Evolutionary conservation across 768 basidiomycete species (phyloP), one percentile per base, ranked within the genome.

Genomic region (Tylopilus cervinicoccineus): DNA sequence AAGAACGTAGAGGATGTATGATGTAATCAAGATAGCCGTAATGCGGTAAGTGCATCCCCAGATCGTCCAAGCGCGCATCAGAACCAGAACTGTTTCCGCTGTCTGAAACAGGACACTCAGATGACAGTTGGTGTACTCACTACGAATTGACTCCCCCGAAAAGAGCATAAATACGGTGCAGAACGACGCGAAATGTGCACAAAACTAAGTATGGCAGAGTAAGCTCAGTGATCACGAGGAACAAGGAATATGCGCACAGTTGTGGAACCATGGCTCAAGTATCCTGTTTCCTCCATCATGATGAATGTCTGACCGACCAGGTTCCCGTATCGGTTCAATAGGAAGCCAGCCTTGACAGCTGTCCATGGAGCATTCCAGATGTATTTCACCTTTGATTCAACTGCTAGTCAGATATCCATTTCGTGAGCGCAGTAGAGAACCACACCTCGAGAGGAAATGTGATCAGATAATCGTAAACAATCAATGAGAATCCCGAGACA

Each of bases 1-100:
- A 2, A 50, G 1, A 5, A 44, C 11, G 14, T 51, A 64, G 8
- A 52, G 2, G 9, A 41, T 1, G 17, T 65, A 64, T 2, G 49
- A 10, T 0, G 16, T 17, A 20, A 45, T 48, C 11, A 34, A 24
- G 4, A 34, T 12, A 0, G 32, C 6, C 4, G 43, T 34, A 6
- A 54, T 2, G 29, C 38, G 52, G 7, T 14, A 38, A 34, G 34
- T 36, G 34, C 51, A 57, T 11, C 55, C 43, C 48, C 56, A 42
- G 38, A 65, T 60, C 4, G 58, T 58, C 40, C 65, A 62, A 5
- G 55, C 52, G 14, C 63, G 55, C 43, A 62, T 40, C 13, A 56
- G 41, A 16, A 65, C 55, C 29, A 67, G 37, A 24, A 65, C 63
- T 67, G 14, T 0, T 17, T 28, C 12, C 16, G 0, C 2, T 2